These are phyloP conservation scores for Coemansia sp. DNA, from an alignment of 192 early-diverging fungal species.

Conservation along the genomic window DNA sequence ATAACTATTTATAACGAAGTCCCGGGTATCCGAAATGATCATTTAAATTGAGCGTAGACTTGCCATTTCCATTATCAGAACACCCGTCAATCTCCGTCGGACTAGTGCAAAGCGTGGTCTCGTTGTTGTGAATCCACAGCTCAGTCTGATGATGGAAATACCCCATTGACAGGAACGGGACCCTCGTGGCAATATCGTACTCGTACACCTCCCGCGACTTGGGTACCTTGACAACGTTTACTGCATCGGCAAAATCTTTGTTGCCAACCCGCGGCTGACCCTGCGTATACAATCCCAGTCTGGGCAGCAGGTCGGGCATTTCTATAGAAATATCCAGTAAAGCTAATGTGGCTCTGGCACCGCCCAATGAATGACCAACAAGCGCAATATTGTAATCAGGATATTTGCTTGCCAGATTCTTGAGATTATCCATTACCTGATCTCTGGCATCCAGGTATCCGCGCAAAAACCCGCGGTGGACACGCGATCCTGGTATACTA, in stretches of 20 bases:
- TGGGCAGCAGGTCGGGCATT: slow-evolving; percentile 16
- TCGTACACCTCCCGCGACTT: slow-evolving; percentile 45
- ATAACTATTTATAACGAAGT: slow-evolving; percentile 26
- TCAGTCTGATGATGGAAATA: slow-evolving; percentile 43
- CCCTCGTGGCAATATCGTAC: slow-evolving; percentile 33
- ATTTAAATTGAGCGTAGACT: slow-evolving; percentile 11
- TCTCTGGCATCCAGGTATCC: slow-evolving; percentile 30
- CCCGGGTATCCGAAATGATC: slow-evolving; percentile 41
- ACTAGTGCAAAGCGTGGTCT: slow-evolving; percentile 22
- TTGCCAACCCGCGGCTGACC: slow-evolving; percentile 54
- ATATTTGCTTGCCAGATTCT: slow-evolving; percentile 18
- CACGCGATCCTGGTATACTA: slow-evolving; percentile 23
- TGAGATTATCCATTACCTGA: slow-evolving; percentile 15
- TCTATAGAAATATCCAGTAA: slow-evolving; percentile 30
- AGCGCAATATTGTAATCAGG: slow-evolving; percentile 41
- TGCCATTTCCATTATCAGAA: slow-evolving; percentile 8
- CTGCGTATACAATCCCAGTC: slow-evolving; percentile 34
- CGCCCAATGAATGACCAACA: slow-evolving; percentile 51
- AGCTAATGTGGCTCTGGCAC: slow-evolving; percentile 38
- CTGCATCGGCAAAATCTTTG: slow-evolving; percentile 29
- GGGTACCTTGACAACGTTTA: slow-evolving; percentile 22
- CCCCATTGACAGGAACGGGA: slow-evolving; percentile 30
- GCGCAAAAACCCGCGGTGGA: slow-evolving; percentile 50
- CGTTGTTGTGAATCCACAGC: slow-evolving; percentile 39
- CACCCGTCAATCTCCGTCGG: slow-evolving; percentile 21